Evolutionary conservation across 345 rosid species (phyloP).

Genomic region (Adansonia digitata): DNA sequence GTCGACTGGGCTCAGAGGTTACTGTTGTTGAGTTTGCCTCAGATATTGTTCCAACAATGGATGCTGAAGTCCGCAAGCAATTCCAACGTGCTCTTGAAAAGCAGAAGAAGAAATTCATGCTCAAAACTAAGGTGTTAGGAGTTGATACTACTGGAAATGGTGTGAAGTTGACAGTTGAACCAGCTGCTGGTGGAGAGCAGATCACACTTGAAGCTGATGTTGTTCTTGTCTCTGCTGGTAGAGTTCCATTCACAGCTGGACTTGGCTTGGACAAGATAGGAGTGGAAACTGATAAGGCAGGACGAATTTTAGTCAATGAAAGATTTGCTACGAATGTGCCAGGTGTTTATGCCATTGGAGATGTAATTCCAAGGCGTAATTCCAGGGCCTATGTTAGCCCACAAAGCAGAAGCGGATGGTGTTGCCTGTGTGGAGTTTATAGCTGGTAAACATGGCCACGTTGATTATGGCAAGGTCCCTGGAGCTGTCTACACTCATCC

Average conservation of each 20-base stretch:
- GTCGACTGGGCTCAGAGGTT: conserved; percentile 87
- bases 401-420: conserved; percentile 98
- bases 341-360: conserved; percentile 87
- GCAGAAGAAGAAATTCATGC: conserved; percentile 97
- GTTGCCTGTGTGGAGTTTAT: conserved; percentile 92
- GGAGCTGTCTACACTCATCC: conserved; percentile 98
- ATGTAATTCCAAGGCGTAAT: conserved; percentile 98
- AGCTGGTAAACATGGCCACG: conserved; percentile 94
- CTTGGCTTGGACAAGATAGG: conserved; percentile 88
- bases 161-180: conserved; percentile 79
- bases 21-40: conserved; percentile 95
- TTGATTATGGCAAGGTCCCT: conserved; percentile 92
- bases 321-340: conserved; percentile 74
- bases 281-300: conserved; percentile 78
- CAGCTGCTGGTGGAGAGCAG: conserved; percentile 82
- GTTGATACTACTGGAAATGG: conserved; percentile 68
- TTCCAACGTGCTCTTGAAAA: conserved; percentile 88
- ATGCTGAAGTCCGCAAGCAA: conserved; percentile 90
- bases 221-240: too few relatives aligned
- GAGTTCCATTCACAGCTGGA: conserved; percentile 85
- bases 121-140: conserved; percentile 90
- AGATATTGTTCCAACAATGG: conserved; percentile 92
- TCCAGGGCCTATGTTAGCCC: conserved; percentile 97
- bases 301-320: conserved; percentile 72
- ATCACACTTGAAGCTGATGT: conserved; percentile 84